Base-by-base conservation (phyloP, 2,329 filamentous ascomycete genomes). In the Fonsecaea erecta region DNA sequence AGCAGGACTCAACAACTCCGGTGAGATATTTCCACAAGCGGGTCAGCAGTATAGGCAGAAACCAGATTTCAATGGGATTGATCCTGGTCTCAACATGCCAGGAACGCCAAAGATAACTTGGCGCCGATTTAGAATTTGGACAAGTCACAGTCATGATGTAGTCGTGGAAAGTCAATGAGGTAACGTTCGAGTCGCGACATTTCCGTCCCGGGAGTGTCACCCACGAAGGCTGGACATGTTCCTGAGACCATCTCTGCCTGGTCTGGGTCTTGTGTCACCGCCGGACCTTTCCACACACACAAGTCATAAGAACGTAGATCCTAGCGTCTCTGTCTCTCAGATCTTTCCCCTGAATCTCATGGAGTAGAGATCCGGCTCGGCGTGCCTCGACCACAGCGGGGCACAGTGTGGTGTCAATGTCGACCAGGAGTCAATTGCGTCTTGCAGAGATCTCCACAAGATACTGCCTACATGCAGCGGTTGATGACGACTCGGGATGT, bases 111-210 rank as follows among this genome's bases (percentile, higher is more conserved):
- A 62, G 51, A 18, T 52, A 60, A 51, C 32, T 51, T 67, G 62
- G 68, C 48, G 58, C 32, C 18, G 28, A 18, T 55, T 59, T 68
- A 62, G 40, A 62, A 67, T 40, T 68, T 67, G 48, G n/a, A 28
- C 64, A 59, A 67, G 52, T 48, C 30, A 52, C 52, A 71, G 65
- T 71, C 64, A 68, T 71, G 69, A 71, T 71, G 69, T 69, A 62
- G 52, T 65, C 16, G 28, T 35, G 28, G 24, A 48, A 48, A 26
- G 43, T 30, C 40, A 52, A 57, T 51, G 54, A 40, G 53, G 52
- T 18, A 51, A 62, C 40, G 53, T 34, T 9, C n/a, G 28, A 28
- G 53, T 40, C 32, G 40, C 35, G 30, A 1, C 30, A n/a, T 40
- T 40, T 40, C 37, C 16, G 5, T 18, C 37, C n/a, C 21, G 18